A percentile compares a stretch with the other conserved stretches of the same genome.
These are phyloP conservation scores for Chamaecrista fasciculata DNA, from an alignment of 306 rosid genomes.

Conservation along the genomic window DNA sequence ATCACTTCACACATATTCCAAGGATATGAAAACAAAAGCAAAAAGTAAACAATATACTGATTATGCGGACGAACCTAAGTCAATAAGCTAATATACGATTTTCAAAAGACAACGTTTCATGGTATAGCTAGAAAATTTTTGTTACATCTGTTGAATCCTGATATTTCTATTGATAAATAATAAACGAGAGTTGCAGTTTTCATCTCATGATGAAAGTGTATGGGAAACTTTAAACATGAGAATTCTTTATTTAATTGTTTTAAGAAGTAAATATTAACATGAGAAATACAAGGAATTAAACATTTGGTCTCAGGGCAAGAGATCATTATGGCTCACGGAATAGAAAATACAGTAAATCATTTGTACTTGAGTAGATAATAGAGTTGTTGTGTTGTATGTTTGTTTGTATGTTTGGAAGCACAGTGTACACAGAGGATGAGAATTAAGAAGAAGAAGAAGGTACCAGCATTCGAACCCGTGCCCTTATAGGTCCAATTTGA, in stretches of 20 bases:
- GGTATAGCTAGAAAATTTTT: neutral
- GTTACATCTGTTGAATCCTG: neutral
- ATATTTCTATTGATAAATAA: neutral
- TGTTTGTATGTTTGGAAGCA: too few species aligned
- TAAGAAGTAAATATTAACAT: slow-evolving; percentile 14
- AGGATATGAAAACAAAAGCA: slow-evolving; percentile 1
- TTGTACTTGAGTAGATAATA: too few species aligned
- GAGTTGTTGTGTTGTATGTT: too few species aligned
- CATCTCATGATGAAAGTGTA: neutral
- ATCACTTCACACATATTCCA: neutral
- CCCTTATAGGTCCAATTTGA: too few species aligned
- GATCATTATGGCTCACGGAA: neutral
- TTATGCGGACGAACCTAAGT: neutral
- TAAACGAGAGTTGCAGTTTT: neutral
- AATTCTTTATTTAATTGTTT: neutral
- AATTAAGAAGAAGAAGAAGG: too few species aligned
- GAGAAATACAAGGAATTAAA: slow-evolving; percentile 12
- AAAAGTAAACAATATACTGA: slow-evolving; percentile 17
- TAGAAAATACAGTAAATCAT: neutral
- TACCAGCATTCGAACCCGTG: too few species aligned
- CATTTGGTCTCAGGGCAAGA: neutral
- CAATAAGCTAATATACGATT: neutral
- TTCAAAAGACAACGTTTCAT: neutral
- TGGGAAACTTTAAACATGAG: neutral
- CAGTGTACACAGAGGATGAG: too few species aligned